Base-by-base conservation (phyloP, 2,329 filamentous ascomycete species). In the Sporothrix phasma region DNA sequence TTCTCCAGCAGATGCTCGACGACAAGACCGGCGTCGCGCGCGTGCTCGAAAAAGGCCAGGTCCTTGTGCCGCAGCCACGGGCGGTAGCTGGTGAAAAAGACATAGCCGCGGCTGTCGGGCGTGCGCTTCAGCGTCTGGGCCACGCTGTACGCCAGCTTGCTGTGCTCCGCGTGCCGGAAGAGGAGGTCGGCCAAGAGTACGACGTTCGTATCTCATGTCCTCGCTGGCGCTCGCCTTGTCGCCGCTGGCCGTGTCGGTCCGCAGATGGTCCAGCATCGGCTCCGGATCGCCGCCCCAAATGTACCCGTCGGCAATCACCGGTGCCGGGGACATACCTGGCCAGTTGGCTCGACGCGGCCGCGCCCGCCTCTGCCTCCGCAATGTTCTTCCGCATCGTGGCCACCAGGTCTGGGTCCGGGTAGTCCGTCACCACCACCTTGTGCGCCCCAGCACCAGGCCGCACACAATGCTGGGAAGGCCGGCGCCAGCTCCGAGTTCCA, bases 71-170 rank as follows among this genome's bases (percentile, higher is more conserved):
- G 80, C 72, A 97, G 79, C 92, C 92, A 97, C 1, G 93, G 92
- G 67, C 94, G 82, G 76, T 97, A 96, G 22, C 90, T 92, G 0
- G 92, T 96, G 77, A 97, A 97, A 74, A 97, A 95, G 7, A 97
- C 92, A 70, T 92, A 83, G 2, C 92, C 91, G 62, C 81, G 81
- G 58, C 87, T 84, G 1, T 78, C 77, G 3, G 73, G 70, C 3
- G 77, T 74, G 66, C 77, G 79, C 69, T 81, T 83, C 70, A 97
- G 75, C 17, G 88, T 89, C 71, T 82, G 73, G 70, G 82, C 78
- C 66, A 97, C 83, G 3, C 88, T 91, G 68, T 83, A 81, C 68
- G 95, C 79, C 66, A 97, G 80, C 71, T 90, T 91, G 1, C 76
- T 79, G 72, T 97, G 93, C 77, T 96, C 92, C 4, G 87, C 88